A percentile compares a stretch with the other conserved stretches of the same genome.
phyloP scores from a whole-genome alignment of 768 basidiomycete genomes.

The Suillus fuscotomentosus region DNA sequence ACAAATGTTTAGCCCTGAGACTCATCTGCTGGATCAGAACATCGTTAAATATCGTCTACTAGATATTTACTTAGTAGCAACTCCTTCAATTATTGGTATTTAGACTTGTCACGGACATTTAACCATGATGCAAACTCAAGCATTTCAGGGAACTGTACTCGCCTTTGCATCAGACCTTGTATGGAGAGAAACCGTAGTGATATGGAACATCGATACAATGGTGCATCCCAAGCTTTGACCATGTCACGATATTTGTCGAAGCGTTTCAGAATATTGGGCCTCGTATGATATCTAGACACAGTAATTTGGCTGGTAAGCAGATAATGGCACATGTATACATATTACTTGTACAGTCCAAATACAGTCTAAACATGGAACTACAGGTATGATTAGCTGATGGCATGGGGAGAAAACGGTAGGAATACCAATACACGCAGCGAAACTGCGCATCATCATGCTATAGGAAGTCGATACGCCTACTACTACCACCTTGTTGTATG shows the following conservation, averaged over 20 bases:
- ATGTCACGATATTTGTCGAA: neutral
- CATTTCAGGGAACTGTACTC: neutral
- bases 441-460: neutral
- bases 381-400: neutral
- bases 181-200: neutral
- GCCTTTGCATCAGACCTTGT: neutral
- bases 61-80: neutral
- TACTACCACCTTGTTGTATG: neutral
- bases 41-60: neutral
- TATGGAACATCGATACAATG: neutral
- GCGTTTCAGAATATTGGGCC: neutral
- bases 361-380: constrained; percentile 7
- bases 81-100: neutral
- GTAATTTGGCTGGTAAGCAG: neutral
- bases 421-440: neutral
- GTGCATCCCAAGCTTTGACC: neutral
- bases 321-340: neutral
- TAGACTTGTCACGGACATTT: neutral
- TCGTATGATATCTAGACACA: neutral
- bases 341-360: neutral
- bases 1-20: neutral
- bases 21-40: neutral
- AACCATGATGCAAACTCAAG: neutral
- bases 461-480: neutral
- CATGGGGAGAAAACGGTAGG: neutral